A percentile compares a stretch with the other conserved stretches of the same genome.
Conservation (phyloP, 495 filamentous ascomycete genomes). For the Penicillium salamii region DNA sequence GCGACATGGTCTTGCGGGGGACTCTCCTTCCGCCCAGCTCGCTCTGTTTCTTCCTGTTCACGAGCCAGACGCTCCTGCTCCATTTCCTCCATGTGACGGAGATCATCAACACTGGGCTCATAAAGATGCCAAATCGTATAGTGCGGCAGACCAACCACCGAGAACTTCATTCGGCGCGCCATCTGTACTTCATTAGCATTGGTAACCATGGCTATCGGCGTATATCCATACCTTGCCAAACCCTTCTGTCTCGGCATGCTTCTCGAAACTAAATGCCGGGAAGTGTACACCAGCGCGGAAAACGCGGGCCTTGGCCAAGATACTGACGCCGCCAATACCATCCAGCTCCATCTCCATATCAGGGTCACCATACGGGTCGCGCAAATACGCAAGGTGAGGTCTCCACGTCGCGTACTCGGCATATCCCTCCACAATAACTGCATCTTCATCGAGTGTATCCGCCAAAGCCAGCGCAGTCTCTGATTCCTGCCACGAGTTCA, state of each 20-base stretch:
- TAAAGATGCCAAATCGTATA: conserved; percentile 99
- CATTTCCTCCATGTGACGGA: conserved; percentile 98
- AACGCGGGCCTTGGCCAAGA: conserved; percentile 91
- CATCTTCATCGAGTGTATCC: conserved; percentile 95
- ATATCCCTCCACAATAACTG: conserved; percentile 98
- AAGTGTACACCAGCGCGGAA: conserved; percentile 96
- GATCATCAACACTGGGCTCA: conserved; percentile 95
- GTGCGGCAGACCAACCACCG: conserved; percentile 94
- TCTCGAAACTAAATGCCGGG: conserved; percentile 97
- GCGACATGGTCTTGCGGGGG: no score
- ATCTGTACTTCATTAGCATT: conserved; percentile 61
- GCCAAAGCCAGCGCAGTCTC: conserved; percentile 93
- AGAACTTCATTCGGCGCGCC: conserved; percentile 93
- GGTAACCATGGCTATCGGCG: neutral
- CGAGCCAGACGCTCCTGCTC: conserved; percentile 70
- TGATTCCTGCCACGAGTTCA: conserved; percentile 99
- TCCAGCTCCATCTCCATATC: conserved; percentile 99
- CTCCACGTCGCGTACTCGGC: conserved; percentile 99
- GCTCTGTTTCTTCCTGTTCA: conserved; percentile 71
- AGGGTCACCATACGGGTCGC: conserved; percentile 95
- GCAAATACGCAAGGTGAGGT: conserved; percentile 93
- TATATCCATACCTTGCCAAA: conserved; percentile 95
- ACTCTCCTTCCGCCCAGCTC: conserved; percentile 44
- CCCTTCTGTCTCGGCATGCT: conserved; percentile 96
- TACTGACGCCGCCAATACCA: conserved; percentile 95